Conservation (phyloP, 306 rosid genomes). For the Hippophae tibetana region DNA sequence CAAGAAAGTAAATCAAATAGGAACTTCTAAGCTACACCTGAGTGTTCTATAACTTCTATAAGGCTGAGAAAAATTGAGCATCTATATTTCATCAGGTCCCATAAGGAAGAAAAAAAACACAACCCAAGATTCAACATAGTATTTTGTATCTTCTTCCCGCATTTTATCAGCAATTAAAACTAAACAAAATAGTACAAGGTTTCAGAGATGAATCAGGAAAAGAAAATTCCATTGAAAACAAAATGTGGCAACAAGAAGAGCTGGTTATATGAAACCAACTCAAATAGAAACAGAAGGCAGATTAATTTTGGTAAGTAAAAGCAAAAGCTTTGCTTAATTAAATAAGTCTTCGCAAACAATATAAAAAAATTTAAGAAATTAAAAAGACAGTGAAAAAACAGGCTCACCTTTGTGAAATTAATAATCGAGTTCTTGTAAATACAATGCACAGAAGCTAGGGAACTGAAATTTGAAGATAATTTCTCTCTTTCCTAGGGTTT, state of each 20-base stretch:
- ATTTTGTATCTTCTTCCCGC: slow-evolving; percentile 8
- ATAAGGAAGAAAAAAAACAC: slow-evolving; percentile 11
- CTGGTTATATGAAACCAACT: too few relatives aligned
- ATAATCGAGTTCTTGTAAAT: slow-evolving; percentile 61
- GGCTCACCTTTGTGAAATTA: slow-evolving; percentile 36
- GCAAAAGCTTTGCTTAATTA: neutral
- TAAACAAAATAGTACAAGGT: slow-evolving; percentile 1
- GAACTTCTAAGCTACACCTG: neutral
- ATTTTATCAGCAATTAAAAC: slow-evolving; percentile 16
- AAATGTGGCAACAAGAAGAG: too few relatives aligned
- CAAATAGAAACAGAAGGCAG: too few relatives aligned
- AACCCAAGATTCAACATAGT: slow-evolving; percentile 19
- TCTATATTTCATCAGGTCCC: slow-evolving; percentile 16
- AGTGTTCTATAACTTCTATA: neutral
- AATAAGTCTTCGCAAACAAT: too few relatives aligned
- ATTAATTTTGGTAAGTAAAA: neutral
- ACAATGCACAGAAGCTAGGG: slow-evolving; percentile 28
- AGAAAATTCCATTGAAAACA: neutral
- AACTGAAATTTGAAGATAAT: slow-evolving; percentile 26
- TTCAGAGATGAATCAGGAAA: slow-evolving; percentile 9
- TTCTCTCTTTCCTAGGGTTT: slow-evolving; percentile 46
- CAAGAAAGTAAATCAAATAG: too few relatives aligned
- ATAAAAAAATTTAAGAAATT: too few relatives aligned
- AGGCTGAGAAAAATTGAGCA: neutral
- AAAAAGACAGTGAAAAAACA: neutral